Evolutionary conservation across 2,329 filamentous ascomycete genomes (phyloP), one percentile per base, ranked within the genome.

Genomic region (Proliferodiscus dingleyae): DNA sequence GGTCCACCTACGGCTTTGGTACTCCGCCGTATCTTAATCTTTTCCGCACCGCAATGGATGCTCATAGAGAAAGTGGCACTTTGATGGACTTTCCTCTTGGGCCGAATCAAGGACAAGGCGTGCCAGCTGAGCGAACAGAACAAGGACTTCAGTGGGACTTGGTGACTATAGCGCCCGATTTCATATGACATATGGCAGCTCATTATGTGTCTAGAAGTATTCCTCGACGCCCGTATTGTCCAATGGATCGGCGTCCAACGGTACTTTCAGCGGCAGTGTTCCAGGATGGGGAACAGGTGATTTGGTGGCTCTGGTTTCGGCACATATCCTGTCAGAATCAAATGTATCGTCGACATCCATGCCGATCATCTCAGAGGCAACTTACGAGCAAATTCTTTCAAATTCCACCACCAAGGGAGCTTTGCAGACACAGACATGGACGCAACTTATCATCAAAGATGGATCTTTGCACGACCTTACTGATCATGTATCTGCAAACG

Each of bases 81-180:
- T 44, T 67, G 4, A 64, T 76, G 54, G 72, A 76, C 50, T 71
- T 72, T 52, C 60, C 67, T 0, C 38, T 75, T 1, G 72, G 72
- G 0, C 67, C 72, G 0, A 72, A 71, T 47, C 68, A 72, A 52
- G 73, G 72, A 3, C 63, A 68, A 37, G 73, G 73, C 11, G 69
- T 73, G 3, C 72, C 71, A 1, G 63, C 67, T 1, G 51, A 56
- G 1, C 44, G 50, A 1, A 53, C 61, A 18, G 57, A 64, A 37
- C 61, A 65, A 4, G 68, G 67, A 0, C 54, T 67, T 8, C 37
- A n/a, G 19, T 23, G n/a, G 13, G 37, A 26, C 11, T 11, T 26
- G 11, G 24, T 26, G 11, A 11, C 24, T 38, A 9, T 22, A 19
- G 15, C n/a, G 11, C 48, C 59, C 43, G 66, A 59, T 60, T 56